Conservation (phyloP, 225 moss, liverwort and hornwort genomes). For the Pleurozium schreberi region DNA sequence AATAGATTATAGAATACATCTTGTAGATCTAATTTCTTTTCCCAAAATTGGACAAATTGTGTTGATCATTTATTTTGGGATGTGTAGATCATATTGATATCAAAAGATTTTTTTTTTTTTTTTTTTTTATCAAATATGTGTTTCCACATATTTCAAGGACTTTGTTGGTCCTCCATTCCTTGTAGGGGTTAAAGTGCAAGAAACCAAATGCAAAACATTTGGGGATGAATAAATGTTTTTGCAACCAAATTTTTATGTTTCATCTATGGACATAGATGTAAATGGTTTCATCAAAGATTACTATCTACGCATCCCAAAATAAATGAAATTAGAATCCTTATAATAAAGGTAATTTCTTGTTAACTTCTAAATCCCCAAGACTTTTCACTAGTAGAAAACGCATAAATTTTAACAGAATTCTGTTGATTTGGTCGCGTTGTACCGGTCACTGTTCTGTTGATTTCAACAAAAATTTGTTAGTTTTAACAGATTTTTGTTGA, state of each 20-base stretch:
- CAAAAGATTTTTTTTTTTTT: no score
- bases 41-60: background rate
- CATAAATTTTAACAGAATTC: no score
- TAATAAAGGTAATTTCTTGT: background rate
- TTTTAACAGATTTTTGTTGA: no score
- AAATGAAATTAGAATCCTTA: background rate
- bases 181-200: background rate
- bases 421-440: no score
- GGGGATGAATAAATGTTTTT: background rate
- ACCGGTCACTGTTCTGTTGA: no score
- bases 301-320: no score
- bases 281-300: background rate
- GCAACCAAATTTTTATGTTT: background rate
- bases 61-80: no score
- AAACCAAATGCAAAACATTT: background rate
- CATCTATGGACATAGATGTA: background rate
- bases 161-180: background rate
- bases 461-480: no score
- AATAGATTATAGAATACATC: background rate
- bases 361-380: no score
- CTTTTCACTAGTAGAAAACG: no score
- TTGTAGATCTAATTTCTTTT: fast-evolving
- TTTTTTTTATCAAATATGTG: no score
- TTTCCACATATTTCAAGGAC: background rate
- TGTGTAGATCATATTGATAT: background rate